Evolutionary conservation across 345 rosid species (phyloP).

Genomic region (Erodium maritimum): DNA sequence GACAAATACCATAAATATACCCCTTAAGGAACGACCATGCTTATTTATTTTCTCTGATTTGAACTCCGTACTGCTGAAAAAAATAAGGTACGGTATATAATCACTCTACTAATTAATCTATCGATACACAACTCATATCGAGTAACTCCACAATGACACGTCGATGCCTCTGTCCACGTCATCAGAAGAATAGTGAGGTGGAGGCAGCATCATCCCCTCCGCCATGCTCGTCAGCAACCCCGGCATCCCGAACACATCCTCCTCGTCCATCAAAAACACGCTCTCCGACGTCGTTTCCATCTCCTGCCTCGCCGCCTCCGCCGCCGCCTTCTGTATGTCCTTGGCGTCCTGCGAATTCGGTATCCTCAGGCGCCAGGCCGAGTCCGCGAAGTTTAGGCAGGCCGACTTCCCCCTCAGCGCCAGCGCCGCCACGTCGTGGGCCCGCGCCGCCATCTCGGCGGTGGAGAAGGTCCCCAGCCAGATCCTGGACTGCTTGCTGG

Average conservation of each 20-base stretch:
- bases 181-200: constrained; percentile 31
- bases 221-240: constrained; percentile 54
- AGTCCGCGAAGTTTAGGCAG: constrained; percentile 90
- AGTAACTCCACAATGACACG: constrained; percentile 49
- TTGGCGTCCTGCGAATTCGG: constrained; percentile 50
- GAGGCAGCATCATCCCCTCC: constrained; percentile 68
- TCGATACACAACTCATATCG: neutral
- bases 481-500: constrained; percentile 71
- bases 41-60: constrained; percentile 1
- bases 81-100: neutral
- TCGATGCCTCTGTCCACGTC: constrained; percentile 25
- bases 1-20: no score
- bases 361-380: constrained; percentile 55
- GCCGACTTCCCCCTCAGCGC: constrained; percentile 66
- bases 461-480: constrained; percentile 81
- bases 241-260: constrained; percentile 51
- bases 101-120: no score
- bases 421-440: constrained; percentile 82
- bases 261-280: constrained; percentile 45
- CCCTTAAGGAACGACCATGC: no score
- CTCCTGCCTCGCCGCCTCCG: constrained; percentile 41
- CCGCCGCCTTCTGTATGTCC: constrained; percentile 72
- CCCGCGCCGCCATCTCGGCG: constrained; percentile 87
- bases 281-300: constrained; percentile 9
- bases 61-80: neutral